Percentiles rank a stretch among this genome's conserved stretches.
Evolutionary conservation across 176 grass and related monocot species (phyloP).

Genomic region (Eleusine indica): DNA sequence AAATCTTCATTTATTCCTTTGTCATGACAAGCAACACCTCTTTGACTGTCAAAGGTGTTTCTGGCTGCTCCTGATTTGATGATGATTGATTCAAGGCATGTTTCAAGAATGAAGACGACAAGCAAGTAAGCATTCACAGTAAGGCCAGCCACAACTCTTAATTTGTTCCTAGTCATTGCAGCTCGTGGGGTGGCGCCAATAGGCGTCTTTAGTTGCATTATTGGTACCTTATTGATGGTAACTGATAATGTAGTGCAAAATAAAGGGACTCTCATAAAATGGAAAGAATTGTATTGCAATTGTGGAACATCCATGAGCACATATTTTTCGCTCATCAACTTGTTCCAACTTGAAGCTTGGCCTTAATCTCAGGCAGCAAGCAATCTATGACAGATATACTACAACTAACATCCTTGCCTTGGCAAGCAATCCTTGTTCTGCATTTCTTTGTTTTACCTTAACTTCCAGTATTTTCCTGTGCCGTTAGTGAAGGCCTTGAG

Average conservation of each 20-base stretch:
- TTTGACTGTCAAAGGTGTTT: background rate
- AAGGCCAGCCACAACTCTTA: background rate
- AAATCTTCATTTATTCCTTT: background rate
- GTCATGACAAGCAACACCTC: background rate
- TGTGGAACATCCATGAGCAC: background rate
- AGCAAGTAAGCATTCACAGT: background rate
- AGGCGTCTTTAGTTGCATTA: background rate
- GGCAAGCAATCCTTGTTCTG: conserved; percentile 15
- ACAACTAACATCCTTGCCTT: background rate
- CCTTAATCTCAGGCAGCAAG: background rate
- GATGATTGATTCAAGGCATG: background rate
- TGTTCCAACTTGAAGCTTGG: conserved; percentile 11
- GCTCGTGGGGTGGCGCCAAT: background rate
- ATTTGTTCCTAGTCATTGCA: background rate
- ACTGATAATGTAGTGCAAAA: background rate
- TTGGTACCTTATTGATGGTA: background rate
- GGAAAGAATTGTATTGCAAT: background rate
- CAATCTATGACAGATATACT: background rate
- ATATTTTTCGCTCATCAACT: background rate
- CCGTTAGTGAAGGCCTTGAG: conserved; percentile 49
- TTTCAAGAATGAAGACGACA: conserved; percentile 10
- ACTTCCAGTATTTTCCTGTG: conserved; percentile 53
- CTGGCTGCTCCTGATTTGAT: conserved; percentile 6
- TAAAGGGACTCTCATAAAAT: background rate
- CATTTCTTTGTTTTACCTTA: conserved; percentile 6